Evolutionary conservation across 768 basidiomycete genomes (phyloP).

Genomic region (Mycena indigotica): DNA sequence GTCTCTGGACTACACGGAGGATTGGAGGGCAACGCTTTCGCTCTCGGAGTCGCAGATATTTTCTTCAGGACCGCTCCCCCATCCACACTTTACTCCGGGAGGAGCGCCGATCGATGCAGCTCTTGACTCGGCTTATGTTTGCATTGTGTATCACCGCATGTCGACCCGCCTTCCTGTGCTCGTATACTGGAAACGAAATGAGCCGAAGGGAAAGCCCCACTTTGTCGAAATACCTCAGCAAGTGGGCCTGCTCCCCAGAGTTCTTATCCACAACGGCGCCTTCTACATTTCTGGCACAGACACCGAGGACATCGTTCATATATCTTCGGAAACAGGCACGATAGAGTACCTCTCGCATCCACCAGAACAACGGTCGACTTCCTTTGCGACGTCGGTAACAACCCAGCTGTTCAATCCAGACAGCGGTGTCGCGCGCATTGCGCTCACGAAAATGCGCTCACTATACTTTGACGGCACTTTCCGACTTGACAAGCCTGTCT

Average conservation of each 20-base stretch:
- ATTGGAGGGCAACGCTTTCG: neutral
- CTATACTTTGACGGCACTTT: neutral
- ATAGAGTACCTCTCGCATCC: neutral
- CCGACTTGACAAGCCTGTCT: neutral
- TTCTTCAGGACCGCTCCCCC: neutral
- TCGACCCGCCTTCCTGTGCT: neutral
- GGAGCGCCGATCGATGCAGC: neutral
- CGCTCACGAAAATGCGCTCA: neutral
- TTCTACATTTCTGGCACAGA: neutral
- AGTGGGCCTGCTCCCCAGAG: neutral
- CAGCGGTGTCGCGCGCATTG: neutral
- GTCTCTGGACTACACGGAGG: neutral
- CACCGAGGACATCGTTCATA: neutral
- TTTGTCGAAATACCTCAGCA: neutral
- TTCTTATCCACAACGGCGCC: neutral
- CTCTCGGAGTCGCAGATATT: neutral
- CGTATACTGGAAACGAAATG: conserved; percentile 1
- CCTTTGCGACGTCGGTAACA: neutral
- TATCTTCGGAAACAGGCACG: neutral
- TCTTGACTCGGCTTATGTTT: neutral
- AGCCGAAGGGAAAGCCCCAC: neutral
- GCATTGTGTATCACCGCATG: neutral
- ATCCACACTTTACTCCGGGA: neutral
- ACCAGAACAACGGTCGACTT: neutral
- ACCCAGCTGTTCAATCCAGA: neutral